Evolutionary conservation across 108 stramenopile genomes (phyloP).

Genomic region (Cyclostephanos invisitatus): DNA sequence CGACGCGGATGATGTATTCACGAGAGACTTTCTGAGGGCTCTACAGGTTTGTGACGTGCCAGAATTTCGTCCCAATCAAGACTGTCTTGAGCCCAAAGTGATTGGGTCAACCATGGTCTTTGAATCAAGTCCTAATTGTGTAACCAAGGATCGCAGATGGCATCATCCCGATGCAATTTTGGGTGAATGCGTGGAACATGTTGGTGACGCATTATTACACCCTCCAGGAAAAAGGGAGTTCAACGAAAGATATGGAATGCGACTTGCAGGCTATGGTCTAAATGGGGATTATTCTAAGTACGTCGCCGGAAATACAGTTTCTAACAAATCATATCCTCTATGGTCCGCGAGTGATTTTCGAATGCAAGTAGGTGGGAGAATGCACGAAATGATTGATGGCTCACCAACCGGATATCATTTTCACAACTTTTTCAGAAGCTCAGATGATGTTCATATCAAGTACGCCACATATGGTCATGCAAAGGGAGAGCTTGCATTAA

Average conservation of each 20-base stretch:
- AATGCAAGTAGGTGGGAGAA: slow-evolving; percentile 13
- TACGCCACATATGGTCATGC: slow-evolving; percentile 61
- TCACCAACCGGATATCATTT: slow-evolving; percentile 58
- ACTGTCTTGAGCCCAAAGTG: slow-evolving; percentile 31
- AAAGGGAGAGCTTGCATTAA: background rate
- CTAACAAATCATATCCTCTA: slow-evolving; percentile 22
- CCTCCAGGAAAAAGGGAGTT: slow-evolving; percentile 20
- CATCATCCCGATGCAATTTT: slow-evolving; percentile 58
- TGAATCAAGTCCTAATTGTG: slow-evolving; percentile 49
- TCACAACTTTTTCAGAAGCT: slow-evolving; percentile 55
- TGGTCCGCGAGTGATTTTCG: slow-evolving; percentile 37
- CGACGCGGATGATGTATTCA: slow-evolving; percentile 56
- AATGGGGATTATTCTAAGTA: slow-evolving; percentile 12
- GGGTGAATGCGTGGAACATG: slow-evolving; percentile 59
- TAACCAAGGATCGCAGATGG: slow-evolving; percentile 31
- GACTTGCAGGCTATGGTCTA: slow-evolving; percentile 23
- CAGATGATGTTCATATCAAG: slow-evolving; percentile 42
- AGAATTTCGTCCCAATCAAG: slow-evolving; percentile 27
- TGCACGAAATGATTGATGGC: slow-evolving; percentile 3
- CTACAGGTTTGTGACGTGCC: slow-evolving; percentile 55
- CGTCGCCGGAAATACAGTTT: background rate
- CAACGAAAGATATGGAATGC: slow-evolving; percentile 19
- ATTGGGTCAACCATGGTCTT: slow-evolving; percentile 39
- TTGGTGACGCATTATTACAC: slow-evolving; percentile 47
- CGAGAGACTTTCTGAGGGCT: slow-evolving; percentile 55